phyloP scores from a whole-genome alignment of 176 grass and related monocot genomes.

The Musa beccarii region DNA sequence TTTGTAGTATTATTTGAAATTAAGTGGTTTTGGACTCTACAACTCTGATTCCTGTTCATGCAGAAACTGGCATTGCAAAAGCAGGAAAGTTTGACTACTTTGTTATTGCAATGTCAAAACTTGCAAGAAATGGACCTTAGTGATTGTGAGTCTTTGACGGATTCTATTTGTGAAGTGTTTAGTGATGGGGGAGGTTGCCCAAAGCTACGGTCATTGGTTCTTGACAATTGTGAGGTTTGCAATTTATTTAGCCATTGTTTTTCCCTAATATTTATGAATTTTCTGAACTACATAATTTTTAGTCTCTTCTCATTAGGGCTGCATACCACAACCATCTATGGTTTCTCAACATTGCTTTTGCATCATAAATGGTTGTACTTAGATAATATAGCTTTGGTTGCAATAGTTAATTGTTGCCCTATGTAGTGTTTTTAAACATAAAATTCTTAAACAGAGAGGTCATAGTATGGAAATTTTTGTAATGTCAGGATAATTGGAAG shows the following conservation, averaged over 20 bases:
- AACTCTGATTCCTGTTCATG: slow-evolving; percentile 6
- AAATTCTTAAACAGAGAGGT: background rate
- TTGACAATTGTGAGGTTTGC: slow-evolving; percentile 97
- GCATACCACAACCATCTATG: background rate
- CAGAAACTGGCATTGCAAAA: slow-evolving; percentile 99
- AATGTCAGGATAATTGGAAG: background rate
- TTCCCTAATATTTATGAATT: background rate
- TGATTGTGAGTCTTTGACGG: slow-evolving; percentile 83
- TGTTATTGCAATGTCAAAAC: slow-evolving; percentile 78
- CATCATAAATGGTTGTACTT: too few species aligned
- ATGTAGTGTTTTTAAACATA: too few species aligned
- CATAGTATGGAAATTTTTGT: background rate
- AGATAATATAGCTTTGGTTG: too few species aligned
- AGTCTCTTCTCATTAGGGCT: background rate
- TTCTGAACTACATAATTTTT: background rate
- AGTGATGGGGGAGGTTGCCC: slow-evolving; percentile 91
- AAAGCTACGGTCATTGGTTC: slow-evolving; percentile 73
- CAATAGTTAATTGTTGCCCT: too few species aligned
- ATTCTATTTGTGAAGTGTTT: slow-evolving; percentile 82
- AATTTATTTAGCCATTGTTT: background rate
- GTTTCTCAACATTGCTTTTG: background rate
- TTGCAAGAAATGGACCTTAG: slow-evolving; percentile 85
- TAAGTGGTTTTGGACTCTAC: background rate
- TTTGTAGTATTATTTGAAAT: background rate
- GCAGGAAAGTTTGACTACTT: slow-evolving; percentile 73